phyloP scores from a whole-genome alignment of 768 basidiomycete genomes.

The Cyathus striatus region DNA sequence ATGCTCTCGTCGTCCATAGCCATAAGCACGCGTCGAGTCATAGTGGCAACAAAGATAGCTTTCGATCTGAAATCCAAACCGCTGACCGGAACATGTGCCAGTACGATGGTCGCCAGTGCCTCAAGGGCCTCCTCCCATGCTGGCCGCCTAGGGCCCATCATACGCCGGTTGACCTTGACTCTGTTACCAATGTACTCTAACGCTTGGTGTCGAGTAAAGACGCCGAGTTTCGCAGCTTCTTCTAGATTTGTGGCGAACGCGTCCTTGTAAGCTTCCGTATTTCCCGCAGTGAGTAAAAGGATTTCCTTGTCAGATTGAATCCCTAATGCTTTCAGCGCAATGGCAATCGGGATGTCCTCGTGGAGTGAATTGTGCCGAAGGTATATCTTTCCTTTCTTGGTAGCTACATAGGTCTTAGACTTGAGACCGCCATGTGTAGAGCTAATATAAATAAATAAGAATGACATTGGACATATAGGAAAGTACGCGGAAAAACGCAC shows the following conservation, averaged over 20 bases:
- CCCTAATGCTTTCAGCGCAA: slow-evolving; percentile 95
- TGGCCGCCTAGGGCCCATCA: slow-evolving; percentile 78
- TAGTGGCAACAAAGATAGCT: slow-evolving; percentile 95
- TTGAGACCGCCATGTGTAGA: slow-evolving; percentile 83
- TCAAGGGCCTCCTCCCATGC: slow-evolving; percentile 94
- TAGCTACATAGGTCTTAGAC: slow-evolving; percentile 96
- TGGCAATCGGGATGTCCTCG: slow-evolving; percentile 93
- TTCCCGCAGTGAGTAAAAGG: slow-evolving; percentile 88
- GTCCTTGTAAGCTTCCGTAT: slow-evolving; percentile 80
- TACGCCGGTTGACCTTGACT: slow-evolving; percentile 81
- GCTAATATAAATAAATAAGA: slow-evolving; percentile 28
- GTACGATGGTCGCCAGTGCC: slow-evolving; percentile 93
- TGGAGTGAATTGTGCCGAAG: slow-evolving; percentile 96
- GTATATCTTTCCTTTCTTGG: slow-evolving; percentile 92
- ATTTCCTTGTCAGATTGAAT: slow-evolving; percentile 98
- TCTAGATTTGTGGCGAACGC: slow-evolving; percentile 90
- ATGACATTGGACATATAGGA: slow-evolving; percentile 2
- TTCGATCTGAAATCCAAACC: slow-evolving; percentile 89
- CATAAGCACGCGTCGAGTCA: slow-evolving; percentile 95
- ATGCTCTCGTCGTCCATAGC: slow-evolving; percentile 95
- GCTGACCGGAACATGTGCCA: slow-evolving; percentile 92
- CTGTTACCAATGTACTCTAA: slow-evolving; percentile 92
- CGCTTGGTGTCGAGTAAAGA: slow-evolving; percentile 91
- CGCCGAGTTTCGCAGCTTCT: slow-evolving; percentile 85
- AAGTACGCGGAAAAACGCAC: slow-evolving; percentile 42